phyloP scores from a whole-genome alignment of 2,329 filamentous ascomycete genomes.

The Drechslerella coelobrocha region DNA sequence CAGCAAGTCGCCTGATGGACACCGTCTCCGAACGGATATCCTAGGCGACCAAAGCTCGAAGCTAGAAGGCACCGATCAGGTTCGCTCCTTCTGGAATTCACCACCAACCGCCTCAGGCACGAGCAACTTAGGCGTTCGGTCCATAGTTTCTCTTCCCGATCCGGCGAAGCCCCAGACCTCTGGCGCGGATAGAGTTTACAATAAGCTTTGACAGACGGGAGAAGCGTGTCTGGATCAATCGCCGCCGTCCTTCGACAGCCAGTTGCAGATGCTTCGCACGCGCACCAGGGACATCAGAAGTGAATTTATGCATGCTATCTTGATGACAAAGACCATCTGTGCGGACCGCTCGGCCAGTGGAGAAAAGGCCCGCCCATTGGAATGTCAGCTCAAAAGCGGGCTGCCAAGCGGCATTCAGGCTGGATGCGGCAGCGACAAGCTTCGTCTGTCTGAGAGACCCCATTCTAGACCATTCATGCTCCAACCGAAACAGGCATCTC shows the following conservation, averaged over 20 bases:
- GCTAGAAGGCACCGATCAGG: too few relatives aligned
- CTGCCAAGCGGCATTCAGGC: background rate
- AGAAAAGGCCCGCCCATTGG: too few relatives aligned
- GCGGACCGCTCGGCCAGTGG: too few relatives aligned
- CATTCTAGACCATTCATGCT: conserved; percentile 4
- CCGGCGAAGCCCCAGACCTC: background rate
- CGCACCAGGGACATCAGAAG: too few relatives aligned
- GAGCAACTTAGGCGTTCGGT: background rate
- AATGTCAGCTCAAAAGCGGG: background rate
- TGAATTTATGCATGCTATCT: too few relatives aligned
- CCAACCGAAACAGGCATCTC: conserved; percentile 1
- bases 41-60: background rate
- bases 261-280: background rate
- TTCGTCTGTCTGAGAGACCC: background rate
- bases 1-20: background rate
- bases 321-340: too few relatives aligned
- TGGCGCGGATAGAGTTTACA: background rate
- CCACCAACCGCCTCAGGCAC: background rate
- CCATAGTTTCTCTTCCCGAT: background rate
- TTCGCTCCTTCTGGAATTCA: too few relatives aligned
- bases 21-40: background rate
- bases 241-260: background rate
- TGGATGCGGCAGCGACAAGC: conserved; percentile 6
- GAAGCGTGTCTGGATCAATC: background rate
- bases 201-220: background rate